These are phyloP conservation scores for Hibiscus syriacus DNA, from an alignment of 345 rosid genomes.

Conservation along the genomic window DNA sequence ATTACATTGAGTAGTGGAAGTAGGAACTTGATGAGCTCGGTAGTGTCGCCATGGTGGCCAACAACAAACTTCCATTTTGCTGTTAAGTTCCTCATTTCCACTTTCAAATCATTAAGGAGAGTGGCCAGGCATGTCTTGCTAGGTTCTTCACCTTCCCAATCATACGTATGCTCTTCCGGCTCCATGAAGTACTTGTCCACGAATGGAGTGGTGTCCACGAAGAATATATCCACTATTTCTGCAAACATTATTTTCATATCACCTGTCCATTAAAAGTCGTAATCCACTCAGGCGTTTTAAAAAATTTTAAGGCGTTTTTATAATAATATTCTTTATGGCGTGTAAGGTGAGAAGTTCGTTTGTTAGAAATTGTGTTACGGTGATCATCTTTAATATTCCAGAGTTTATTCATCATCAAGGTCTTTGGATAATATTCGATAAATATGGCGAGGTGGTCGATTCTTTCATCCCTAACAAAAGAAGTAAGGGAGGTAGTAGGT, in stretches of 20 bases:
- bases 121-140: constrained; percentile 17
- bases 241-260: background rate
- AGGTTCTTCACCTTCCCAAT: constrained; percentile 26
- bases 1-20: constrained; percentile 42
- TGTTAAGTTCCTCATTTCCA: constrained; percentile 28
- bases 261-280: too few relatives aligned
- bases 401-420: too few relatives aligned
- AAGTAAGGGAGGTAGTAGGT: too few relatives aligned
- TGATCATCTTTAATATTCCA: too few relatives aligned
- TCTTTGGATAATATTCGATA: too few relatives aligned
- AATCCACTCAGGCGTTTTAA: too few relatives aligned
- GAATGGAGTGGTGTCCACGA: constrained; percentile 31
- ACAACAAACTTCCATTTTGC: constrained; percentile 45
- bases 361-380: too few relatives aligned
- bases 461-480: too few relatives aligned
- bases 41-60: constrained; percentile 41
- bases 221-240: constrained; percentile 24
- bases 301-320: too few relatives aligned
- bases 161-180: constrained; percentile 13
- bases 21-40: constrained; percentile 24
- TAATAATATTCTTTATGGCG: too few relatives aligned
- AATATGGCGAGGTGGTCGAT: too few relatives aligned
- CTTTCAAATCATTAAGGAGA: constrained; percentile 27
- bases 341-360: too few relatives aligned
- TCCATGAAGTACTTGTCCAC: constrained; percentile 18